phyloP scores from a whole-genome alignment of 306 rosid genomes.

The Ceratonia siliqua region DNA sequence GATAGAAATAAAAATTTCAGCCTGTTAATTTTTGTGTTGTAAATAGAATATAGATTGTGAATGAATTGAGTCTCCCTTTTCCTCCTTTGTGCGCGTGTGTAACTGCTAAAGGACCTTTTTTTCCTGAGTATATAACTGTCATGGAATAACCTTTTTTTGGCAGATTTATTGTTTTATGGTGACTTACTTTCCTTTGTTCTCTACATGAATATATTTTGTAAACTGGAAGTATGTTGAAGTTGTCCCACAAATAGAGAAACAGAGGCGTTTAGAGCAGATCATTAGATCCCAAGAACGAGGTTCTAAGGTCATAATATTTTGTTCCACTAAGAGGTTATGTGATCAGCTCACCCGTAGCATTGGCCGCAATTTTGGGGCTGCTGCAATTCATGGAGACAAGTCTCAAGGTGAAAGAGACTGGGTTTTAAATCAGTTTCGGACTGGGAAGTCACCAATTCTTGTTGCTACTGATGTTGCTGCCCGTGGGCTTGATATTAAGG shows the following conservation, averaged over 20 bases:
- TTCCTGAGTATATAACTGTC: background rate
- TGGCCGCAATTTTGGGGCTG: slow-evolving; percentile 92
- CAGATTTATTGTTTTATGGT: background rate
- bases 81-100: too few species aligned
- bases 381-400: slow-evolving; percentile 98
- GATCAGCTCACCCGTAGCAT: slow-evolving; percentile 92
- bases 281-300: slow-evolving; percentile 92
- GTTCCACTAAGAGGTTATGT: slow-evolving; percentile 95
- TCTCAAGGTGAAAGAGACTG: slow-evolving; percentile 95
- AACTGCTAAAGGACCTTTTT: too few species aligned
- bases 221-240: slow-evolving; percentile 85
- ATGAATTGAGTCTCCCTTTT: too few species aligned
- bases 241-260: slow-evolving; percentile 97
- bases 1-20: background rate
- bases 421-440: slow-evolving; percentile 91
- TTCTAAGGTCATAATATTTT: slow-evolving; percentile 85
- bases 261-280: slow-evolving; percentile 96
- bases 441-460: slow-evolving; percentile 87
- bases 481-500: slow-evolving; percentile 98
- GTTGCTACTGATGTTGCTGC: slow-evolving; percentile 99
- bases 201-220: slow-evolving; percentile 5
- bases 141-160: background rate
- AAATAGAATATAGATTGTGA: too few species aligned
- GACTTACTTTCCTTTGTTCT: background rate
- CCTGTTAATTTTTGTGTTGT: background rate